Evolutionary conservation across 768 basidiomycete genomes (phyloP).

Genomic region (Lyophyllum semitale): DNA sequence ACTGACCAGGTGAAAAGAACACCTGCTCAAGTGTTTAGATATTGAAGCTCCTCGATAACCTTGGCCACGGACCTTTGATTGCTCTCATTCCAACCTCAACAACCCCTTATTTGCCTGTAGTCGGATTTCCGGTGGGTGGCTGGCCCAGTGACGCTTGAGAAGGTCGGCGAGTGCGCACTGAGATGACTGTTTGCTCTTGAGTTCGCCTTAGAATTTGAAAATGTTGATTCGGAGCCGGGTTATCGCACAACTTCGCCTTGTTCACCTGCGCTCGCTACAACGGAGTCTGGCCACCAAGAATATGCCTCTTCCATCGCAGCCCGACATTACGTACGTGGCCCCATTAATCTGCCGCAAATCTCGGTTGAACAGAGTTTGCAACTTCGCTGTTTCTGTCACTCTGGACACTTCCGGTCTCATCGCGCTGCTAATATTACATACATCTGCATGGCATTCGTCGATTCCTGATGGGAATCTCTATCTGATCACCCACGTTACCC

Average conservation of each 20-base stretch:
- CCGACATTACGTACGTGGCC: conserved; percentile 22
- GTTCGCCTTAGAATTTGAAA: neutral
- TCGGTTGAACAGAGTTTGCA: neutral
- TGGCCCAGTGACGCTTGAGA: neutral
- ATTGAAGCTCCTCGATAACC: neutral
- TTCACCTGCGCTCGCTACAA: neutral
- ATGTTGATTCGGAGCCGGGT: conserved; percentile 3
- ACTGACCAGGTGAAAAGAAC: conserved; percentile 69
- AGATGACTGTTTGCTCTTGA: too few species aligned
- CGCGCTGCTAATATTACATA: neutral
- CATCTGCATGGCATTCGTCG: neutral
- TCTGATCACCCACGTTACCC: neutral
- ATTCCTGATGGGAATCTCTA: neutral
- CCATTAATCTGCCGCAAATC: neutral
- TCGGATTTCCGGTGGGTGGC: neutral
- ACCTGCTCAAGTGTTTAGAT: conserved; percentile 38
- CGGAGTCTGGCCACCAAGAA: neutral
- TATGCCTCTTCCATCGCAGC: conserved; percentile 30
- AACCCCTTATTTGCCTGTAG: neutral
- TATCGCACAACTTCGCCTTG: neutral
- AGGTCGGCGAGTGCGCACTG: too few species aligned
- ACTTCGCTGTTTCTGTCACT: neutral
- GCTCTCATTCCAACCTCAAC: conserved; percentile 49
- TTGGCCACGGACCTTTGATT: conserved; percentile 47
- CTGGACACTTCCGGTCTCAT: neutral